Evolutionary conservation across 495 filamentous ascomycete species (phyloP).

Genomic region (Glarea lozoyensis): DNA sequence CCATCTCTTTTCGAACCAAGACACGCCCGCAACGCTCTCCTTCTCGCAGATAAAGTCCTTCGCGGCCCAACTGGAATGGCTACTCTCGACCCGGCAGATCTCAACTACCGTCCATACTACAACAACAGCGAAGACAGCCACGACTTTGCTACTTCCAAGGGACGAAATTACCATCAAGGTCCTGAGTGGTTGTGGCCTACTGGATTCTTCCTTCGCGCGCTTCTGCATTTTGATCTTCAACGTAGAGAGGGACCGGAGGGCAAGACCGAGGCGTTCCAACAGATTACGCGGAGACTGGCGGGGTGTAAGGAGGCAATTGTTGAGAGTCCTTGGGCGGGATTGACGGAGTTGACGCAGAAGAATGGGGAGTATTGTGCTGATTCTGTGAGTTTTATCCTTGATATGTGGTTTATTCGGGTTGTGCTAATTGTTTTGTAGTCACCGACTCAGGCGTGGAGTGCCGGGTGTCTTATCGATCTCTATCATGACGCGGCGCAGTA

Average conservation of each 20-base stretch:
- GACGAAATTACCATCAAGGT: constrained; percentile 95
- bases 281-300: constrained; percentile 73
- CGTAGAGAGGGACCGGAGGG: constrained; percentile 52
- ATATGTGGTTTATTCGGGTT: constrained; percentile 1
- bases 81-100: constrained; percentile 83
- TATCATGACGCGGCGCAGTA: constrained; percentile 71
- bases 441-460: constrained; percentile 93
- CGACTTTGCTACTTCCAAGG: constrained; percentile 85
- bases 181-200: constrained; percentile 99
- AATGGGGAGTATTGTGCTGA: constrained; percentile 74
- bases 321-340: constrained; percentile 76
- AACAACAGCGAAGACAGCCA: constrained; percentile 86
- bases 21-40: constrained; percentile 70
- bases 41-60: constrained; percentile 66
- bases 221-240: constrained; percentile 82
- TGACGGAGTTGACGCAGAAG: constrained; percentile 91
- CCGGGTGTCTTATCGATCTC: constrained; percentile 85
- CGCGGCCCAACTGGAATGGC: constrained; percentile 90
- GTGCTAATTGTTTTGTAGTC: constrained; percentile 37
- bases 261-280: constrained; percentile 81
- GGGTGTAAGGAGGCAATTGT: constrained; percentile 74
- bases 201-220: constrained; percentile 85
- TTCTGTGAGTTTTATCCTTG: constrained; percentile 53
- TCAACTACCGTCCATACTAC: constrained; percentile 91
- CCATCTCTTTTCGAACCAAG: constrained; percentile 74